phyloP scores from a whole-genome alignment of 1,284 basidiomycete genomes.

The Irpex rosettiformis region DNA sequence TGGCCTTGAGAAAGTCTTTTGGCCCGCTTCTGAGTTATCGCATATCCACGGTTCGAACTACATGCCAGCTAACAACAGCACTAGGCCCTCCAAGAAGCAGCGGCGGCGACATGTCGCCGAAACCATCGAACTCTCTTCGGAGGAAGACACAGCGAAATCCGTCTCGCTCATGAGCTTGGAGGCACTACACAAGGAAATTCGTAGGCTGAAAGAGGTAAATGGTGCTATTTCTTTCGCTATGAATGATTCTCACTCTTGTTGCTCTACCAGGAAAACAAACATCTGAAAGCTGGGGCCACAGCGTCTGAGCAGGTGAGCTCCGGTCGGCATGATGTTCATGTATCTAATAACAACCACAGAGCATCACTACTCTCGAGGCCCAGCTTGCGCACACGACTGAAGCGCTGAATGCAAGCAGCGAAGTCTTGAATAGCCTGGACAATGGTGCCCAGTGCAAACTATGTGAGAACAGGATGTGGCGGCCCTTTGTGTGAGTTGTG shows the following conservation, averaged over 20 bases:
- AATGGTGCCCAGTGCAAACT: background rate
- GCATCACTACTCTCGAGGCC: background rate
- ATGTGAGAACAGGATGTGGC: background rate
- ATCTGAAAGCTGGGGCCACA: background rate
- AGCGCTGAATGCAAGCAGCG: background rate
- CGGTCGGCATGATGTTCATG: background rate
- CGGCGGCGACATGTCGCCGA: background rate
- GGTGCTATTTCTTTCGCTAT: too few species aligned
- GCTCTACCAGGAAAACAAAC: background rate
- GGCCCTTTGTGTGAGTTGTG: background rate
- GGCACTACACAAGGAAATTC: background rate
- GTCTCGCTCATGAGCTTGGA: background rate
- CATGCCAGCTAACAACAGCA: background rate
- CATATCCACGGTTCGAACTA: too few species aligned
- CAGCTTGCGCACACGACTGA: background rate
- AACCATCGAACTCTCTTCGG: background rate
- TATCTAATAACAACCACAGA: background rate
- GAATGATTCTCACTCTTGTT: too few species aligned
- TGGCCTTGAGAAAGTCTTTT: too few species aligned
- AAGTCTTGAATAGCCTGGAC: background rate
- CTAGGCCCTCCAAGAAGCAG: too few species aligned
- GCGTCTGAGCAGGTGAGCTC: background rate
- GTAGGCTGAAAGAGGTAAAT: background rate
- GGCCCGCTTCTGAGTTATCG: too few species aligned
- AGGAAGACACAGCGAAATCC: background rate